Base-by-base conservation (phyloP, 2,329 filamentous ascomycete species). In the Colletotrichum limetticola region DNA sequence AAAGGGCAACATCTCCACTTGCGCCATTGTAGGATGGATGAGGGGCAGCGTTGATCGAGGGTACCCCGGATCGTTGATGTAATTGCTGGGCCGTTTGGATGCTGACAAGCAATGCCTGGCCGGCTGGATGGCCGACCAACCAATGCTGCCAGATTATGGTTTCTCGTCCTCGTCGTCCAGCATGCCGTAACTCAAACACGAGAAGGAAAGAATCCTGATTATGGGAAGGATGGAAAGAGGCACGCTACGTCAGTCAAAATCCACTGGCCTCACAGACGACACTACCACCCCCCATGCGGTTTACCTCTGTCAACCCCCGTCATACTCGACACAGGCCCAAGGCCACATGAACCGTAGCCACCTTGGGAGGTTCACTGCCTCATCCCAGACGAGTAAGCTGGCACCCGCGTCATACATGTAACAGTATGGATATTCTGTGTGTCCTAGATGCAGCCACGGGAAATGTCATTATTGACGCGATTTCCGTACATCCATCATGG, bases 51-150 rank as follows among this genome's bases (percentile, higher is more conserved):
- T 19, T 65, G 61, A 68, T 72, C 69, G 69, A 72, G 65, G 64
- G 71, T 70, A 73, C 71, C 70, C 70, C 66, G 35, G 71, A 73
- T 71, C 55, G 14, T 73, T 73, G 71, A 73, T 73, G 71, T 71
- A 73, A 73, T 73, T 19, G 49, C 60, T 71, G 56, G 67, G 66
- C 46, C 66, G 26, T n/a, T 32, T 70, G 55, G 60, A 70, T 32
- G 53, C 62, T 68, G 69, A 35, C 65, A 63, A 56, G 69, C 59
- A 14, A 35, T 72, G 35, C 66, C 46, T 69, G 66, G 60, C 71
- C 46, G 71, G 71, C 49, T 56, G 60, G 53, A 57, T 63, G 53
- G 55, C 66, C 59, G 70, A 72, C 69, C 66, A 49, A 66, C 60
- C 55, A 64, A 35, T 58, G 49, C 37, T 24, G 30, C 69, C 11